Conservation (phyloP, 805 yeast genomes). For the Lachancea cidri region DNA sequence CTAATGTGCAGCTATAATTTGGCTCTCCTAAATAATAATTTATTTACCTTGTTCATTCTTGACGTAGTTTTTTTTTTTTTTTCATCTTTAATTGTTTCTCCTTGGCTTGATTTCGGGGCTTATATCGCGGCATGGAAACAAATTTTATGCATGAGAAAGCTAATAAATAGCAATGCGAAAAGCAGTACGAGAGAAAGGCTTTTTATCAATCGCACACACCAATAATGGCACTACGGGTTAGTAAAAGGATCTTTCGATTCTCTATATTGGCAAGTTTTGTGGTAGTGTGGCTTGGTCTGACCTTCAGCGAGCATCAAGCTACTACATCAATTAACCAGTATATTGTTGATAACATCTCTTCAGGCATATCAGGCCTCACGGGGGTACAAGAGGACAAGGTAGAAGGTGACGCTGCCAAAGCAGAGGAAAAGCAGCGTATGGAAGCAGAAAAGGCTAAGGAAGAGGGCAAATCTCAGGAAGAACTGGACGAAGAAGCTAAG, state of each 20-base stretch:
- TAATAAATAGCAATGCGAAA: too few species aligned
- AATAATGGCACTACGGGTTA: constrained; percentile 7
- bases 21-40: too few species aligned
- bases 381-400: neutral
- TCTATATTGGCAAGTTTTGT: neutral
- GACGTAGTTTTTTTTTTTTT: too few species aligned
- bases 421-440: constrained; percentile 3
- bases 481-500: constrained; percentile 2
- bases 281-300: constrained; percentile 3
- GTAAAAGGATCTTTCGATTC: constrained; percentile 7
- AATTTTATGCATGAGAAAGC: too few species aligned
- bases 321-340: neutral
- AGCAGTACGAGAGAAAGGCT: too few species aligned
- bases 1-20: too few species aligned
- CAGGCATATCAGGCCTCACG: neutral
- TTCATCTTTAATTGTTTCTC: too few species aligned
- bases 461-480: constrained; percentile 4
- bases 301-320: constrained; percentile 1
- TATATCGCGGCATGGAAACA: too few species aligned
- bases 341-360: neutral
- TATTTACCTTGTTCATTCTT: too few species aligned
- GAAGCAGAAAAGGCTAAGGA: constrained; percentile 4
- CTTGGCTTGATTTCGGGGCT: too few species aligned
- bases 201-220: neutral
- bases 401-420: constrained; percentile 1